Base-by-base conservation (phyloP, 2,329 filamentous ascomycete genomes). In the Trichoderma polysporum region DNA sequence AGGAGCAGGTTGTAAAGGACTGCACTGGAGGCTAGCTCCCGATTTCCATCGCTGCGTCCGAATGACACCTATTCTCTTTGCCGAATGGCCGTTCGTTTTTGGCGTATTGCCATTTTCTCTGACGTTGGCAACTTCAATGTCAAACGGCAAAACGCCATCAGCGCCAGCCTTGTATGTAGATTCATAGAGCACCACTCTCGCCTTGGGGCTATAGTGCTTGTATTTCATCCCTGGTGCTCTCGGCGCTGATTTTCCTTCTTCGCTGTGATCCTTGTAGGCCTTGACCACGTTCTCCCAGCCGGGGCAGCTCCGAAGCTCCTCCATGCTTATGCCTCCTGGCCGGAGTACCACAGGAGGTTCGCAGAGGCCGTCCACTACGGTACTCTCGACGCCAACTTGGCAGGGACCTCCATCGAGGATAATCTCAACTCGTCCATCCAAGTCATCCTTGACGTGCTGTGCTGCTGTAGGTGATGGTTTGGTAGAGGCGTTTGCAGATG, bases 151-250 rank as follows among this genome's bases (percentile, higher is more conserved):
- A 39, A 84, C 74, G 8, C 81, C 81, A 10, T 74, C 74, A 50
- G 71, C 70, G 25, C 79, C 77, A 12, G 69, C 71, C 13, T 68
- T 69, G 76, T 75, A 80, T 41, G 74, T 77, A 29, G 86, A 79
- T 76, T 97, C 92, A 75, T 93, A 97, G 1, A 98, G 82, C 15
- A 97, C 82, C 2, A 99, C 94, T 53, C 85, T 88, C 1, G 95
- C 96, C 77, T 90, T 92, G 1, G 95, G 95, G 50, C 94, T 97
- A 75, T 99, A 99, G 77, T 99, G 95, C 76, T 95, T 92, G 77
- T 99, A 99, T 79, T 99, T 99, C 95, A 99, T 99, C 1, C 95
- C 95, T 0, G 95, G 95, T 0, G 95, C 95, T 66, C 92, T 85
- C 0, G 95, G 95, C 10, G 85, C 84, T 1, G 76, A 81, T 59